phyloP scores from a whole-genome alignment of 257 asterid species.

The Solanum virginianum region DNA sequence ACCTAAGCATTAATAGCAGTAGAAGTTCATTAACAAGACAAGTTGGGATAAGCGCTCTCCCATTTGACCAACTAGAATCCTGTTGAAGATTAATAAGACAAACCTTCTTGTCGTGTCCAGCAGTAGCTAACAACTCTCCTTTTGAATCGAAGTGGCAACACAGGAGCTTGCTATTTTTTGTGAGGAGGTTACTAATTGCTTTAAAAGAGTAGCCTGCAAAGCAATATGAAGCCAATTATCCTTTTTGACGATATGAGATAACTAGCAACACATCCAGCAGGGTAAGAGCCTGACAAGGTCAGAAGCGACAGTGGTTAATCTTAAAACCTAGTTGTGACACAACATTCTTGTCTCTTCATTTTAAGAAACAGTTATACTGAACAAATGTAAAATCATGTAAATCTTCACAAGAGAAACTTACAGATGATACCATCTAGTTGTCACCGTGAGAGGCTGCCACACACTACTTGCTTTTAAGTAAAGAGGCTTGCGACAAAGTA shows the following conservation, averaged over 20 bases:
- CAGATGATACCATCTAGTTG: not conserved
- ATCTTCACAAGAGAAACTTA: not conserved
- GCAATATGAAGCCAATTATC: not conserved
- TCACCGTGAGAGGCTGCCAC: not conserved
- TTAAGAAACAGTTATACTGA: not conserved
- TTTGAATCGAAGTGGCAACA: slow-evolving; percentile 35
- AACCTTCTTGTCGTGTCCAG: slow-evolving; percentile 49
- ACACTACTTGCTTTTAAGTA: not conserved
- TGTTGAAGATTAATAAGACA: not conserved
- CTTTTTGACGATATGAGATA: not conserved
- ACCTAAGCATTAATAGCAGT: slow-evolving; percentile 11
- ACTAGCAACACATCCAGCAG: not conserved
- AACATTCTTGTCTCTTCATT: not conserved
- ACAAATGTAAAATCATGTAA: not conserved
- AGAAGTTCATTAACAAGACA: not conserved
- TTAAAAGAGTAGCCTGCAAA: slow-evolving; percentile 22
- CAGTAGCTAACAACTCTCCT: slow-evolving; percentile 35
- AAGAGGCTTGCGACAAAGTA: not conserved
- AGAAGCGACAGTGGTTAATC: not conserved
- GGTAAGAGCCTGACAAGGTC: not conserved
- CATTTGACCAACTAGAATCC: not conserved
- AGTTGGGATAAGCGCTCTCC: not conserved
- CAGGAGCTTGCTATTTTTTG: slow-evolving; percentile 22
- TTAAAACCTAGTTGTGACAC: not conserved
- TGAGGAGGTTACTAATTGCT: slow-evolving; percentile 7